Evolutionary conservation across 2,329 filamentous ascomycete genomes (phyloP), one percentile per base, ranked within the genome.

Genomic region (Fusarium caatingaense): DNA sequence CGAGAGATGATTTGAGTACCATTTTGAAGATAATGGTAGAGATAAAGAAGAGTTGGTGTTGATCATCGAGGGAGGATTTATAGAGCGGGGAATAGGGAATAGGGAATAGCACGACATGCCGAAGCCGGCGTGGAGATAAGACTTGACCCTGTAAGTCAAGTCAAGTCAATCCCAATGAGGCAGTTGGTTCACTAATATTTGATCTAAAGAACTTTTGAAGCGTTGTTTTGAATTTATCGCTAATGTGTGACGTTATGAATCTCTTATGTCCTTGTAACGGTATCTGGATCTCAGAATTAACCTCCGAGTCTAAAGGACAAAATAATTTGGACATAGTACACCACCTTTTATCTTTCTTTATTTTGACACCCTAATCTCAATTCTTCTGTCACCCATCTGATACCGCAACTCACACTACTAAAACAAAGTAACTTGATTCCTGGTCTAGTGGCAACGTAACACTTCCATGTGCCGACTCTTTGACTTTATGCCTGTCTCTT

Each of bases 1-100:
- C 61, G 25, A 75, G 34, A 13, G 61, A 41, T 42, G 49, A 53
- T 21, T 55, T 74, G 3, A 69, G 56, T 46, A 70, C 54, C 73
- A 75, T 75, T 28, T 41, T 59, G 21, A 50, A 28, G 21, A 12
- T 42, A 40, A 30, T 18, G 15, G 40, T 27, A 20, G 11, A 11
- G 12, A 15, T 21, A 48, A 15, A 10, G n/a, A 8, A 20, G 18
- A 25, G 23, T 28, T 45, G 20, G 7, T 34, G 23, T 28, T 28
- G 18, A 62, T 18, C 27, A 28, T 28, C 12, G 27, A 28, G 27
- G 46, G 28, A 44, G 25, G 56, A 25, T 55, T 56, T 27, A 32
- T 42, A 18, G 32, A 55, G 54, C 28, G 51, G 68, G 68, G 65
- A 60, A 56, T 54, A 41, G 68, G 68, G 56, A 60, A 56, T 54